Evolutionary conservation across 495 filamentous ascomycete species (phyloP).

Genomic region (Neurospora discreta): DNA sequence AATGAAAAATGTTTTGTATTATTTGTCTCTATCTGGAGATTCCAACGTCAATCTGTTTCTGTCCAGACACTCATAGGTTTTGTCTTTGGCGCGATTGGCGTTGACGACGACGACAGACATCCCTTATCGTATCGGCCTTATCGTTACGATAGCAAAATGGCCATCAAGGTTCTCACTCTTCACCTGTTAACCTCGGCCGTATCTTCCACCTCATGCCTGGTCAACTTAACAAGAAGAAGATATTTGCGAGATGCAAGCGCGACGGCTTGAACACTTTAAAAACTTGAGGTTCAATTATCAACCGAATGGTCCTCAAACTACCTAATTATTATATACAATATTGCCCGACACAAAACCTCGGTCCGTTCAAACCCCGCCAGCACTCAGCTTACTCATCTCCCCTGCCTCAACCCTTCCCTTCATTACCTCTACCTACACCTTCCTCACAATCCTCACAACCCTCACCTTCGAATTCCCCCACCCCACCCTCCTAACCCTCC

Average conservation of each 20-base stretch:
- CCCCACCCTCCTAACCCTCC: no score
- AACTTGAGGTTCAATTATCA: background rate
- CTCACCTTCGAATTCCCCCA: no score
- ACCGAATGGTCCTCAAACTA: background rate
- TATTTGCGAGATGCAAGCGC: background rate
- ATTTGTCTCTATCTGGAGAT: background rate
- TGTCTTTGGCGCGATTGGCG: background rate
- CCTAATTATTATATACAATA: no score
- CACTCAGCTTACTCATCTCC: no score
- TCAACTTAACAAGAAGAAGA: background rate
- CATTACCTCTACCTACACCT: no score
- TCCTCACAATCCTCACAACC: no score
- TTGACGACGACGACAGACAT: background rate
- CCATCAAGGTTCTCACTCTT: background rate
- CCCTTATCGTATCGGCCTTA: background rate
- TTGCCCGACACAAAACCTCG: no score
- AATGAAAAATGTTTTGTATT: background rate
- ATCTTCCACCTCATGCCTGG: background rate
- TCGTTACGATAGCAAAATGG: background rate
- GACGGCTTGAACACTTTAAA: fast-evolving
- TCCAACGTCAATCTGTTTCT: background rate
- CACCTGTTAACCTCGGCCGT: background rate
- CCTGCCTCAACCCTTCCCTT: no score
- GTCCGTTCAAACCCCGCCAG: no score
- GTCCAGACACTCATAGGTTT: background rate